A percentile compares a stretch with the other conserved stretches of the same genome.
Evolutionary conservation across 306 rosid species (phyloP).

Genomic region (Fragaria nilgerrensis): DNA sequence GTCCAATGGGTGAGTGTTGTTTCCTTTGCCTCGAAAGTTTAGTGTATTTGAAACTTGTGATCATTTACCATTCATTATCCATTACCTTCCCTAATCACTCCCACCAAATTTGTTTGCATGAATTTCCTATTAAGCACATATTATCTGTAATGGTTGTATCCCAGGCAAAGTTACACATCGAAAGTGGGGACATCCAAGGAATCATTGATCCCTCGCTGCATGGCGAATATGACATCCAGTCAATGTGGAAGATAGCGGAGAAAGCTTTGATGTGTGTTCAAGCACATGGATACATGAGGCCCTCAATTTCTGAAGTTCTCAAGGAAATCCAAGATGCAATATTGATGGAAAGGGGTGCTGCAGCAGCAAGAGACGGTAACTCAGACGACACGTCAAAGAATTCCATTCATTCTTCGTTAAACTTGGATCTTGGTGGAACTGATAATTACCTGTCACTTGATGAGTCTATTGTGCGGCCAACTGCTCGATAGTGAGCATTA

Average conservation of each 20-base stretch:
- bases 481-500: slow-evolving; percentile 51
- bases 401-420: slow-evolving; percentile 67
- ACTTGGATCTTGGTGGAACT: slow-evolving; percentile 60
- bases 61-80: background rate
- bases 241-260: slow-evolving; percentile 99
- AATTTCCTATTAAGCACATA: background rate
- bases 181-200: slow-evolving; percentile 94
- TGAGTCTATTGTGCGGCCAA: slow-evolving; percentile 71
- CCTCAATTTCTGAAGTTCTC: slow-evolving; percentile 89
- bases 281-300: slow-evolving; percentile 84
- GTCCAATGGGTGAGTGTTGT: slow-evolving; percentile 88
- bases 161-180: slow-evolving; percentile 85
- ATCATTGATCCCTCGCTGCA: slow-evolving; percentile 73
- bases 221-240: slow-evolving; percentile 73
- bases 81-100: background rate
- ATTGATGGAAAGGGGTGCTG: slow-evolving; percentile 61
- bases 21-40: slow-evolving; percentile 10
- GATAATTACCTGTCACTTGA: slow-evolving; percentile 71
- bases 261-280: slow-evolving; percentile 95
- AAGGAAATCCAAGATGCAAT: slow-evolving; percentile 97
- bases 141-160: slow-evolving; percentile 17
- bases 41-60: background rate
- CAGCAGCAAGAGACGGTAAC: slow-evolving; percentile 52
- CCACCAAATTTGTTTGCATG: slow-evolving; percentile 5
- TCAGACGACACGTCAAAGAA: slow-evolving; percentile 65